Evolutionary conservation across 371 early-diverging fungal species (phyloP), one percentile per base, ranked within the genome.

Genomic region (Mucor ambiguus): DNA sequence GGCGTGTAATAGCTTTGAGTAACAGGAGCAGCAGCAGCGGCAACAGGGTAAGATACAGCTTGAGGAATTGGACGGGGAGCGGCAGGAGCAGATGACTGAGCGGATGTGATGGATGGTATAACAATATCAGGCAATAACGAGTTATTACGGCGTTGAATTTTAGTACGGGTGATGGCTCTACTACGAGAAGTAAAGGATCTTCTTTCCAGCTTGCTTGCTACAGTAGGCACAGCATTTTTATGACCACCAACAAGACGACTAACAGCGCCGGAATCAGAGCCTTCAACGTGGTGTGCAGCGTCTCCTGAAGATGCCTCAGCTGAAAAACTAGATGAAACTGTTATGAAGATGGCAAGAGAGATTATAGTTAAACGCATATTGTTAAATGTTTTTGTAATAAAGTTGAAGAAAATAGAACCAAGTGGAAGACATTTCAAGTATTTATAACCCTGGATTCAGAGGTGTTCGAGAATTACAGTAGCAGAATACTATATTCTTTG

Each of bases 111-210:
- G 14, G 29, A 30, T 16, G 55, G 55, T 3, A 55, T n/a, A 7
- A 55, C 55, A 55, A 55, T 55, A 18, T 55, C 32, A 55, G 55
- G 30, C n/a, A 55, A 32, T 32, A 55, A 32, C 9, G 55, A 32
- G 12, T n/a, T 12, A 55, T 28, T 30, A 55, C 55, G 55, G 8
- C 55, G 55, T 55, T 55, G 55, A 30, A 30, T 30, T 0, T 30
- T 55, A 24, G 22, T 26, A 10, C 49, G 49, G 8, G 49, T 49
- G 24, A 49, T 12, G 24, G 49, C 49, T 24, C 49, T 49, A 4
- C 49, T 49, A 14, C 49, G 49, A 49, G 55, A 55, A 55, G 29
- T 32, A 32, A 30, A 30, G 3, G 30, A 55, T 30, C 55, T 55
- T 55, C 20, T 55, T 55, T 55, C 30, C 4, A 30, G 5, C n/a